phyloP scores from a whole-genome alignment of 2,329 filamentous ascomycete genomes.

The Ascosphaera acerosa region DNA sequence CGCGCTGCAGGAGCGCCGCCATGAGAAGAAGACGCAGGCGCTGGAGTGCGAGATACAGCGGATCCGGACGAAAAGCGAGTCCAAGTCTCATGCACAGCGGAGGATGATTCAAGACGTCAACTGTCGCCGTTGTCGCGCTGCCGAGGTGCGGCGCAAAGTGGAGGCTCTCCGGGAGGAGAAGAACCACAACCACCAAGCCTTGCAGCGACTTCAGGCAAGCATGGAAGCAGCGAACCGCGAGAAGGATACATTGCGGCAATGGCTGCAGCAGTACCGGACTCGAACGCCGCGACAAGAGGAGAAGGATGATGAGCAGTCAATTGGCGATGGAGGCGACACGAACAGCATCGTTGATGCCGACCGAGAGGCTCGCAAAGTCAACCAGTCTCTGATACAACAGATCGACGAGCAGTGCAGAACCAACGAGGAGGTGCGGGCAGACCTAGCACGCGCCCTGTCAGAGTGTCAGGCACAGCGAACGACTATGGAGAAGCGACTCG shows the following conservation, averaged over 20 bases:
- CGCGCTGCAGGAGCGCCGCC: constrained; percentile 59
- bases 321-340: constrained; percentile 33
- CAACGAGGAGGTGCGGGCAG: constrained; percentile 48
- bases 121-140: background rate
- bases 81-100: background rate
- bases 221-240: constrained; percentile 88
- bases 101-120: background rate
- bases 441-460: constrained; percentile 53
- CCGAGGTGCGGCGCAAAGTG: constrained; percentile 39
- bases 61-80: background rate
- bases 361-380: constrained; percentile 15
- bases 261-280: constrained; percentile 66
- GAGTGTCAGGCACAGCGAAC: constrained; percentile 69
- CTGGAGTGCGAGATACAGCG: constrained; percentile 58
- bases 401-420: constrained; percentile 57
- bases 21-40: constrained; percentile 51
- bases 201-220: constrained; percentile 81
- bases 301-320: constrained; percentile 21
- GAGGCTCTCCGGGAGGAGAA: constrained; percentile 91
- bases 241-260: constrained; percentile 51
- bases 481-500: constrained; percentile 56
- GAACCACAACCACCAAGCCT: constrained; percentile 80
- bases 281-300: constrained; percentile 41
- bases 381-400: constrained; percentile 55
- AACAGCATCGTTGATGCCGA: constrained; percentile 16